phyloP scores from a whole-genome alignment of 192 early-diverging fungal species.

The Diversispora eburnea region DNA sequence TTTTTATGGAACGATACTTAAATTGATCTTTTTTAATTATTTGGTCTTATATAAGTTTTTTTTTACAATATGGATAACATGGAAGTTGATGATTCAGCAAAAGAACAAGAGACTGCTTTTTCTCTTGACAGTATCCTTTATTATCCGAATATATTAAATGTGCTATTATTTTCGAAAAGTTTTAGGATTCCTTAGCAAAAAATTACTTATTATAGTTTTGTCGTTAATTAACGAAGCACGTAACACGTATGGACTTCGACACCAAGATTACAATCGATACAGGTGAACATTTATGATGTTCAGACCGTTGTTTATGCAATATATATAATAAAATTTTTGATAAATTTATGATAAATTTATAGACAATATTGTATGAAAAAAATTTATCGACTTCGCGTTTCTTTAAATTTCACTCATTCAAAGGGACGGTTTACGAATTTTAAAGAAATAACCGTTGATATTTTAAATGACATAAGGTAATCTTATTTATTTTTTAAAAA shows the following conservation, averaged over 20 bases:
- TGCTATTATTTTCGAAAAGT: neutral
- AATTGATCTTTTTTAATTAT: neutral
- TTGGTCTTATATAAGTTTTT: neutral
- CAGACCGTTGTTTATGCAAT: neutral
- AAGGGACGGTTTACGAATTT: conserved; percentile 45
- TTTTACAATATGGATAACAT: neutral
- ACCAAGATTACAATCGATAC: conserved; percentile 78
- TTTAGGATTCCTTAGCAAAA: neutral
- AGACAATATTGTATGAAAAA: conserved; percentile 68
- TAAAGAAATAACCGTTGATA: conserved; percentile 49
- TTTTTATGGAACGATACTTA: too few species aligned
- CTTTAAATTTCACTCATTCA: conserved; percentile 48
- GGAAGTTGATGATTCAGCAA: neutral
- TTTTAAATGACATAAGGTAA: conserved; percentile 46
- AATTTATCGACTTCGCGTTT: conserved; percentile 55
- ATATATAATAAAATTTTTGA: neutral
- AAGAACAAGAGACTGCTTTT: neutral
- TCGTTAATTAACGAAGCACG: conserved; percentile 58
- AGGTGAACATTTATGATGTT: conserved; percentile 34
- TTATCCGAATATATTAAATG: neutral
- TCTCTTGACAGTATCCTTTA: conserved; percentile 23
- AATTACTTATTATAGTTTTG: conserved; percentile 38
- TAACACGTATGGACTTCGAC: conserved; percentile 72
- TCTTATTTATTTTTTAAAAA: neutral
- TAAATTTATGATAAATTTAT: neutral